Conservation (phyloP, 768 basidiomycete genomes). For the Strobilomyces echinocephalus region DNA sequence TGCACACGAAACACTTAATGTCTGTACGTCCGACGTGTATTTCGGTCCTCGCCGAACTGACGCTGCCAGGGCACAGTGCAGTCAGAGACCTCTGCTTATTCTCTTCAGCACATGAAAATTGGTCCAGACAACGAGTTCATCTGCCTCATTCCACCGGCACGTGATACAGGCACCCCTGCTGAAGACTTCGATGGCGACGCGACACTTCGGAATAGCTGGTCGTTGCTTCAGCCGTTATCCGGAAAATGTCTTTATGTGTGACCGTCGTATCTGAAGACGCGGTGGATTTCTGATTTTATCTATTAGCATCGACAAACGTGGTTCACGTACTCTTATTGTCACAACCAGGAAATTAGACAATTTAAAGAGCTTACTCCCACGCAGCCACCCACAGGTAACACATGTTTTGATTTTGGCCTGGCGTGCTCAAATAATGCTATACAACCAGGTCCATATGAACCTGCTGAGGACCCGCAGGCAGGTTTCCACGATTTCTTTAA, state of each 20-base stretch:
- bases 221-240: slow-evolving; percentile 70
- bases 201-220: slow-evolving; percentile 75
- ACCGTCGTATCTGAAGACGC: slow-evolving; percentile 29
- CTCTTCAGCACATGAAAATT: slow-evolving; percentile 72
- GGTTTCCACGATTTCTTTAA: slow-evolving; percentile 31
- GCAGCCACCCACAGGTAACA: slow-evolving; percentile 62
- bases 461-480: slow-evolving; percentile 83
- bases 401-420: slow-evolving; percentile 17
- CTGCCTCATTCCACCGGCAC: slow-evolving; percentile 70
- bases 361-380: slow-evolving; percentile 78
- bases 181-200: slow-evolving; percentile 57
- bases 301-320: slow-evolving; percentile 78
- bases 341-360: slow-evolving; percentile 92
- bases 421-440: slow-evolving; percentile 20
- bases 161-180: slow-evolving; percentile 39
- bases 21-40: slow-evolving; percentile 36
- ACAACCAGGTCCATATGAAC: slow-evolving; percentile 60
- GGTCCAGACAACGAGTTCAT: slow-evolving; percentile 66
- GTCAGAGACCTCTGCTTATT: slow-evolving; percentile 35
- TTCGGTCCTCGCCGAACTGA: slow-evolving; percentile 11
- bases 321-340: slow-evolving; percentile 98
- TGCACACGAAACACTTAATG: slow-evolving; percentile 17
- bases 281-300: slow-evolving; percentile 30
- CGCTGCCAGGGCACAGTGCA: slow-evolving; percentile 16
- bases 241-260: slow-evolving; percentile 84